Base-by-base conservation (phyloP, 495 filamentous ascomycete genomes). In the Lepidopterella palustris region DNA sequence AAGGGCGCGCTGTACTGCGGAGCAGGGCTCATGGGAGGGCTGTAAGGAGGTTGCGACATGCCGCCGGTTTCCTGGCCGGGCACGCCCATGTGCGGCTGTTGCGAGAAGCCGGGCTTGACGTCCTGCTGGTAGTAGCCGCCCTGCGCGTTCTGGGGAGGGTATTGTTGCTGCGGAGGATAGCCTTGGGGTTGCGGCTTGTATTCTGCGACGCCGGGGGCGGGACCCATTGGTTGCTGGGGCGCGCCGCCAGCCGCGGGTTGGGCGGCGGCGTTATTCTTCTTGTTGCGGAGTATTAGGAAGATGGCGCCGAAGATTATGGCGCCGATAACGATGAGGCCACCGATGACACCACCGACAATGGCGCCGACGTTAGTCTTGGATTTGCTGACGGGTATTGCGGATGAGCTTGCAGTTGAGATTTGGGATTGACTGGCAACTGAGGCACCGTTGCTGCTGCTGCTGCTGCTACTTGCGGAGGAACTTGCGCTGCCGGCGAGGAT, bases 281-380 rank as follows among this genome's bases (percentile, higher is more conserved):
- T 13, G 20, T 62, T 61, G 45, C 60, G 60, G 51, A 63, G 39
- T 20, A 62, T 35, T 23, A 63, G 28, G 58, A 60, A 63, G 45
- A 67, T 32, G 35, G 56, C 45, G 32, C n/a, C 48, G 15, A 54
- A 42, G 40, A 52, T 40, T 27, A 67, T 50, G 35, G 61, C 61
- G 25, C 53, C 61, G 25, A 67, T 20, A 11, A 56, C 61, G 31
- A 58, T 57, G 39, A 63, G 15, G 28, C 60, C 64, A 23, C 64
- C 64, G 5, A 67, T 48, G 3, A 60, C 61, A 45, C 60, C 64
- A 9, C 64, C 64, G 24, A 59, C 60, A 42, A 67, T 67, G 13
- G 64, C 57, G 23, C 57, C 60, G 20, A 63, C 39, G 54, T 61
- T 28, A 13, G 52, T 26, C 15, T 40, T 61, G 27, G 52, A 53